phyloP scores from a whole-genome alignment of 306 rosid genomes.

The Styphnolobium japonicum region DNA sequence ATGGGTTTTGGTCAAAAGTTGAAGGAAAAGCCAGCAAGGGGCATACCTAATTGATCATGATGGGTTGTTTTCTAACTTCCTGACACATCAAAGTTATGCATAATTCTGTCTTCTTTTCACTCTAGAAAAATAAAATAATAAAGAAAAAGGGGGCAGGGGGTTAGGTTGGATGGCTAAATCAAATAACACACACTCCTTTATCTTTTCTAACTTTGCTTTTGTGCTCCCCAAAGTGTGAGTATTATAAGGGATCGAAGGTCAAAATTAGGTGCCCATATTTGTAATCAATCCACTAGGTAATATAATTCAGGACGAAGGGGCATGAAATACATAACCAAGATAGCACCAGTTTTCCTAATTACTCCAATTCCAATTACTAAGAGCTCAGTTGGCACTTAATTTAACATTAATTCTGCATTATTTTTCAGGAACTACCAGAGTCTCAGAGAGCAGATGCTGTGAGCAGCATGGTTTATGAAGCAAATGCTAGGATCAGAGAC shows the following conservation, averaged over 20 bases:
- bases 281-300: background rate
- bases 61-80: constrained; percentile 48
- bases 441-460: constrained; percentile 89
- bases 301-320: background rate
- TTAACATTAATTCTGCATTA: background rate
- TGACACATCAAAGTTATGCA: constrained; percentile 36
- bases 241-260: constrained; percentile 12
- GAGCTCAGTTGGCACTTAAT: background rate
- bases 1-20: constrained; percentile 52
- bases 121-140: too few species aligned
- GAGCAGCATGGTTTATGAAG: constrained; percentile 96
- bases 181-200: constrained; percentile 11
- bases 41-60: constrained; percentile 38
- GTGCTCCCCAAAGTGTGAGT: constrained; percentile 7
- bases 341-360: background rate
- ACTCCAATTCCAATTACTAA: background rate
- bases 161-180: too few species aligned
- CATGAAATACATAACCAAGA: background rate
- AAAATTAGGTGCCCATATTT: constrained; percentile 27
- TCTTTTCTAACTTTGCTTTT: constrained; percentile 12
- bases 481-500: constrained; percentile 83
- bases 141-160: too few species aligned
- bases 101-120: constrained; percentile 18
- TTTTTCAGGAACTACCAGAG: constrained; percentile 79
- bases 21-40: constrained; percentile 21